Evolutionary conservation across 139 green algal species (phyloP).

Genomic region (Chlorella sp.): DNA sequence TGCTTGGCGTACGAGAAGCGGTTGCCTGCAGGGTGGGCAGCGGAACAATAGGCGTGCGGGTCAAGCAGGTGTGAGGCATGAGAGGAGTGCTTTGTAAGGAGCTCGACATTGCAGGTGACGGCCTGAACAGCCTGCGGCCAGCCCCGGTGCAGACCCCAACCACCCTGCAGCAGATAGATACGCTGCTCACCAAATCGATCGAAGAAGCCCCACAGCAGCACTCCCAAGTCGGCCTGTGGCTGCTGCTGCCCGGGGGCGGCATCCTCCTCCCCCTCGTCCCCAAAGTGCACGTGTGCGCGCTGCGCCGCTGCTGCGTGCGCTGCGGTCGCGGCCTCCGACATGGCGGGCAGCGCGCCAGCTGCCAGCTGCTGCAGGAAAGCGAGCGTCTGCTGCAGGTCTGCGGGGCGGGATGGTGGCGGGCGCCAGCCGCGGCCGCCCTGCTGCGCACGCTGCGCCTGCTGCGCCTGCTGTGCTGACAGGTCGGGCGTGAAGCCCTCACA

Average conservation of each 20-base stretch:
- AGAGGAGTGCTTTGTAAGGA: too few relatives aligned
- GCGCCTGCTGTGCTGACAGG: not conserved
- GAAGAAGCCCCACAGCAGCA: slow-evolving; percentile 72
- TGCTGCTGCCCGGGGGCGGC: not conserved
- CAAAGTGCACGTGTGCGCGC: not conserved
- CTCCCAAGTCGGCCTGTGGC: slow-evolving; percentile 56
- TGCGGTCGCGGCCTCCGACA: not conserved
- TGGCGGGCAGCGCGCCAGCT: not conserved
- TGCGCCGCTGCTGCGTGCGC: slow-evolving; percentile 1
- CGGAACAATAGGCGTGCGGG: too few relatives aligned
- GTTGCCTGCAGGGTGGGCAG: not conserved
- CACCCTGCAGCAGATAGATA: not conserved
- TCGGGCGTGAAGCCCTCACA: slow-evolving; percentile 36
- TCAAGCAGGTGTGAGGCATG: not conserved
- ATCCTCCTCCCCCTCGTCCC: not conserved
- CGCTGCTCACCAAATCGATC: slow-evolving; percentile 65
- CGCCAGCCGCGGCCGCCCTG: not conserved
- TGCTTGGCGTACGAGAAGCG: slow-evolving; percentile 56
- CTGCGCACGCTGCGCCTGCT: not conserved
- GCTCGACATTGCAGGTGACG: too few relatives aligned
- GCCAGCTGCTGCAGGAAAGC: slow-evolving; percentile 32
- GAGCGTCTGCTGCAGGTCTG: slow-evolving; percentile 30
- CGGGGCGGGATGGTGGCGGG: not conserved
- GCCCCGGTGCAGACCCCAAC: too few relatives aligned
- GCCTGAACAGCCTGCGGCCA: too few relatives aligned